Percentiles rank a stretch among this genome's conserved stretches.
phyloP scores from a whole-genome alignment of 2,329 filamentous ascomycete species.

The Hypoxylon sp. region DNA sequence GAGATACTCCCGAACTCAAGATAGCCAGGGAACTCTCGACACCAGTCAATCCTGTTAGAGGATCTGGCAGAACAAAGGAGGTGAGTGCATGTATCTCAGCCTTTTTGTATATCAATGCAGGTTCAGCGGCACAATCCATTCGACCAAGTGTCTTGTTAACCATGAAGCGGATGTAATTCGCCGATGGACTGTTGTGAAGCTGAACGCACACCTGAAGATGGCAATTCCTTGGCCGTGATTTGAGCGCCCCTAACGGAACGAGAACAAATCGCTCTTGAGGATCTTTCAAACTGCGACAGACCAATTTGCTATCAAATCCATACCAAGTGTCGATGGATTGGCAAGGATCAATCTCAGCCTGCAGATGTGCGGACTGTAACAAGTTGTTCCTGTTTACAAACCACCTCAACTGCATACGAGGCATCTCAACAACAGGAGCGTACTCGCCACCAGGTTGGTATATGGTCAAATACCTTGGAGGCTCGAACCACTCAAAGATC shows the following conservation, averaged over 20 bases:
- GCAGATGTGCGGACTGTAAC: constrained; percentile 64
- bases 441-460: constrained; percentile 56
- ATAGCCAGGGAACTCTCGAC: constrained; percentile 69
- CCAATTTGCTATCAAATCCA: constrained; percentile 69
- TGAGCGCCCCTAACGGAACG: constrained; percentile 61
- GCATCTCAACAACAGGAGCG: constrained; percentile 62
- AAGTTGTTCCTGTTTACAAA: constrained; percentile 58
- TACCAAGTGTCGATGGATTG: constrained; percentile 64
- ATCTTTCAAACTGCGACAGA: constrained; percentile 63
- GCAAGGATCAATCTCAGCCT: constrained; percentile 64
- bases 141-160: constrained; percentile 68
- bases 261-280: constrained; percentile 63
- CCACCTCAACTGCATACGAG: constrained; percentile 67
- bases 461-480: constrained; percentile 57
- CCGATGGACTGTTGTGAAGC: constrained; percentile 45
- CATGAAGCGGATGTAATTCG: constrained; percentile 63
- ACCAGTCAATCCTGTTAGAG: constrained; percentile 70
- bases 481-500: constrained; percentile 66
- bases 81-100: constrained; percentile 72
- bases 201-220: constrained; percentile 61
- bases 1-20: constrained; percentile 63
- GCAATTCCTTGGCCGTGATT: constrained; percentile 49
- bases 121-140: constrained; percentile 70
- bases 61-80: constrained; percentile 68
- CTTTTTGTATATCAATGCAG: constrained; percentile 66